Evolutionary conservation across 495 filamentous ascomycete species (phyloP).

Genomic region (Penicillium cosmopolitanum): DNA sequence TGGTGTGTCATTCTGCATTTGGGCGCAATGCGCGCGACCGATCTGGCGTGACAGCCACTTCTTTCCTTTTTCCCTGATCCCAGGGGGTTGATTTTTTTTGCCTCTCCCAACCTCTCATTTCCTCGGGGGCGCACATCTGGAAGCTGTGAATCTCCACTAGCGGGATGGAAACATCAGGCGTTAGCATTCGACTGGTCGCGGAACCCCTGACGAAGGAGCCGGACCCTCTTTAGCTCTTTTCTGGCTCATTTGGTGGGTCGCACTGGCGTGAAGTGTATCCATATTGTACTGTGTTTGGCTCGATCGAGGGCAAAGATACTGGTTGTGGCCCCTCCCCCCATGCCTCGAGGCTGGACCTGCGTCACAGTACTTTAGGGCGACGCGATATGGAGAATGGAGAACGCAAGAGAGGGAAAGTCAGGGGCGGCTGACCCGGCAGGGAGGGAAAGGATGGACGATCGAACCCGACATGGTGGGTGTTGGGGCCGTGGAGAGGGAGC

Average conservation of each 20-base stretch:
- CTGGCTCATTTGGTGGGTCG: conserved; percentile 13
- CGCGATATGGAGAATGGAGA: background rate
- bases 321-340: background rate
- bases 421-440: conserved; percentile 27
- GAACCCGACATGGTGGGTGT: conserved; percentile 27
- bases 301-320: conserved; percentile 16
- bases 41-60: conserved; percentile 5
- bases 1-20: conserved; percentile 9
- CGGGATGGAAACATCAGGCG: conserved; percentile 22
- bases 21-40: conserved; percentile 3
- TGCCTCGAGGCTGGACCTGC: conserved; percentile 5
- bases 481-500: conserved; percentile 25
- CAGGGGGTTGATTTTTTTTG: background rate
- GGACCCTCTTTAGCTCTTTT: conserved; percentile 7
- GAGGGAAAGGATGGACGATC: conserved; percentile 27
- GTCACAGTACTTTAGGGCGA: conserved; percentile 4
- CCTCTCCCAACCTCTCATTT: conserved; percentile 13
- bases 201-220: conserved; percentile 22
- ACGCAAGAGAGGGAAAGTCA: conserved; percentile 11
- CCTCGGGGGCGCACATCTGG: conserved; percentile 4
- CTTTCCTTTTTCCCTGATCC: conserved; percentile 4
- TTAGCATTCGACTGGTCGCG: conserved; percentile 24
- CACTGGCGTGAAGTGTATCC: conserved; percentile 15
- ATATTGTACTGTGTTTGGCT: conserved; percentile 25
- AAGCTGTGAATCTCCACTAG: conserved; percentile 12